These are phyloP conservation scores for Henckelia pumila DNA, from an alignment of 257 asterid species.

Conservation along the genomic window DNA sequence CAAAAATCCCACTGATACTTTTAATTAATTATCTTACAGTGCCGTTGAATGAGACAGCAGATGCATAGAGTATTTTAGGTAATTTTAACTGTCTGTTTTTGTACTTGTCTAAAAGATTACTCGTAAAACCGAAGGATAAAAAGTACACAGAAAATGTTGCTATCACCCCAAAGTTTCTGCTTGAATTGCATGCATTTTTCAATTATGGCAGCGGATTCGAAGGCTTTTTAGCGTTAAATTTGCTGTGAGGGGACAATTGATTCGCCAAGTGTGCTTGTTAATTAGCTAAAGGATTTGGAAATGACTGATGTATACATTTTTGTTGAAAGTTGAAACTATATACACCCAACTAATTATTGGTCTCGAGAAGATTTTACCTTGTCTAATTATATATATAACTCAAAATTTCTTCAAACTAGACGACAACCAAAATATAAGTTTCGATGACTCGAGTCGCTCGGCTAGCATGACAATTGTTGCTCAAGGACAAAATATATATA, in stretches of 20 bases:
- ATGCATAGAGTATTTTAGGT: background rate
- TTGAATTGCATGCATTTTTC: background rate
- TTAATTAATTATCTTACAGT: background rate
- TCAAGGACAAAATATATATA: no score
- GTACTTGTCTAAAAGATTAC: background rate
- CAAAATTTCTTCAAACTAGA: no score
- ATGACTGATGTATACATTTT: background rate
- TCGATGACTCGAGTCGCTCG: no score
- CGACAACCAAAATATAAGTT: no score
- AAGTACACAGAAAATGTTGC: background rate
- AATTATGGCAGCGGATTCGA: background rate
- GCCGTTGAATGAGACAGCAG: background rate
- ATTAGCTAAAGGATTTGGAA: background rate
- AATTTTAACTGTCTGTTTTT: background rate
- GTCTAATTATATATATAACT: no score
- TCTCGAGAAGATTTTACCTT: no score
- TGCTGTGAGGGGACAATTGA: background rate
- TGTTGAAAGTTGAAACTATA: no score
- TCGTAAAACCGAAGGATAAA: background rate
- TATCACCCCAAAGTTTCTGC: no score
- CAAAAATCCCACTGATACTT: background rate
- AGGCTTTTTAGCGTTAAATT: background rate
- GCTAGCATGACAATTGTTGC: no score
- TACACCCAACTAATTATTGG: no score
- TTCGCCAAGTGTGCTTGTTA: background rate